phyloP scores from a whole-genome alignment of 169 alveolate genomes.

The Perkinsus olseni region DNA sequence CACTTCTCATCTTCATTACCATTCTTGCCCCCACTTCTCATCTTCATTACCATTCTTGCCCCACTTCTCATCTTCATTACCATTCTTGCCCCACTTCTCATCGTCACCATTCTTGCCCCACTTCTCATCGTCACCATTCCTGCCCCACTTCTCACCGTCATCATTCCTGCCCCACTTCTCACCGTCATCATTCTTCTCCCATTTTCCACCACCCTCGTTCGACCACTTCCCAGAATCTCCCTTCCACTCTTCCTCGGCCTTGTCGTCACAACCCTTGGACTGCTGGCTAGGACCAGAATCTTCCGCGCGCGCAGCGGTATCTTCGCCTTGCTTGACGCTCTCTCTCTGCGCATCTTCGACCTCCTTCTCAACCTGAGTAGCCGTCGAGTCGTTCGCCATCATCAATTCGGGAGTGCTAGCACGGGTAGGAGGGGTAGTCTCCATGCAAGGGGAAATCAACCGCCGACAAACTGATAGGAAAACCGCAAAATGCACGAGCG shows the following conservation, averaged over 20 bases:
- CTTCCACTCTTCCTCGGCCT: neutral
- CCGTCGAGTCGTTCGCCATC: neutral
- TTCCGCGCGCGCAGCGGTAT: neutral
- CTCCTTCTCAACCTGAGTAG: neutral
- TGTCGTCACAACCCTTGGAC: too few relatives aligned
- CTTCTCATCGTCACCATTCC: too few relatives aligned
- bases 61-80: neutral
- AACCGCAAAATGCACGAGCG: neutral
- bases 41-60: neutral
- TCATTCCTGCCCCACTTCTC: too few relatives aligned
- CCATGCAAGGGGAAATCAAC: neutral
- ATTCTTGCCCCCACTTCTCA: neutral
- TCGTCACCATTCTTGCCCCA: neutral
- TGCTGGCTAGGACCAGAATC: too few relatives aligned
- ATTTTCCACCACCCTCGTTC: too few relatives aligned
- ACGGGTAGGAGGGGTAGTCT: neutral
- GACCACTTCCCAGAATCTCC: too few relatives aligned
- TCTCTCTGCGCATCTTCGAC: too few relatives aligned
- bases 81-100: neutral
- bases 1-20: too few relatives aligned
- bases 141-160: too few relatives aligned
- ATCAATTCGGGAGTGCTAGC: neutral
- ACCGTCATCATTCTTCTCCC: too few relatives aligned
- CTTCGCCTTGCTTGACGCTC: too few relatives aligned
- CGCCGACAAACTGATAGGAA: neutral